phyloP scores from a whole-genome alignment of 176 grass and related monocot species.

The Rhynchospora breviuscula region DNA sequence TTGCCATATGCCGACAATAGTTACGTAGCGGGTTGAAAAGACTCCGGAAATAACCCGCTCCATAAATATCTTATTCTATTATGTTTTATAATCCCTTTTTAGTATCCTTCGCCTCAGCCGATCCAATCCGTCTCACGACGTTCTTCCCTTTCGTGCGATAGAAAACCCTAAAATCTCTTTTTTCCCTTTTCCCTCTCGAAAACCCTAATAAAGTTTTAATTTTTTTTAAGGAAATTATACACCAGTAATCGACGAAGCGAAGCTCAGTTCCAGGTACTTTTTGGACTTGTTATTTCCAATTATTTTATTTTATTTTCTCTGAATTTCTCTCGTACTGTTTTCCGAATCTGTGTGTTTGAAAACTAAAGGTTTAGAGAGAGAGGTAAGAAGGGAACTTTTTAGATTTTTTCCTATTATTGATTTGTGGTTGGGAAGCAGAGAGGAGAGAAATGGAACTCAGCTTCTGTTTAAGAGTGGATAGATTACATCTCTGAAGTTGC shows the following conservation, averaged over 20 bases:
- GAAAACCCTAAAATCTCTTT: slow-evolving; percentile 22
- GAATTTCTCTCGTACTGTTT: background rate
- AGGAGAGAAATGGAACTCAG: background rate
- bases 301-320: background rate
- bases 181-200: slow-evolving; percentile 10
- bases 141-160: slow-evolving; percentile 1
- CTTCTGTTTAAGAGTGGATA: background rate
- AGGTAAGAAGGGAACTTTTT: background rate
- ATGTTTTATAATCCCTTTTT: background rate
- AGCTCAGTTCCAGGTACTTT: background rate
- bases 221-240: background rate
- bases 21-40: background rate
- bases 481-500: background rate
- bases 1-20: background rate
- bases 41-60: background rate
- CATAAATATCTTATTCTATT: background rate
- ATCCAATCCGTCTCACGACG: slow-evolving; percentile 16
- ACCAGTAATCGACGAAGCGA: background rate
- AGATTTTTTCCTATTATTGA: background rate
- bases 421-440: background rate
- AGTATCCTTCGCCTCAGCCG: background rate
- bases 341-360: background rate
- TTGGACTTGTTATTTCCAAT: background rate
- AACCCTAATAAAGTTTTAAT: slow-evolving; percentile 14
- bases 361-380: background rate